These are phyloP conservation scores for Panellus pusillus DNA, from an alignment of 768 basidiomycete genomes.

Conservation along the genomic window DNA sequence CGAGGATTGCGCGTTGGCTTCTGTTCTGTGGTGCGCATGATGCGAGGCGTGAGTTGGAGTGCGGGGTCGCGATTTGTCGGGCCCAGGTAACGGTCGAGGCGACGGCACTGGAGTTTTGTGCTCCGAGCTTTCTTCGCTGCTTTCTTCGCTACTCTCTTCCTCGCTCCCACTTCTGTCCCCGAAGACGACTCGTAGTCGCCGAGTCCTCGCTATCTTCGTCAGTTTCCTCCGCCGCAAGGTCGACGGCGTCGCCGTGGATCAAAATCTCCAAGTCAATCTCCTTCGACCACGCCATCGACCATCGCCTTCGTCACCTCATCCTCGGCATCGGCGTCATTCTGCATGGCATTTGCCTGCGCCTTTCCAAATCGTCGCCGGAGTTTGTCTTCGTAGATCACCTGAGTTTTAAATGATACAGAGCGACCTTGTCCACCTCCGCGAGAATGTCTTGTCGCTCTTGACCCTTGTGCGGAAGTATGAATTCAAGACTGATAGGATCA, in stretches of 20 bases:
- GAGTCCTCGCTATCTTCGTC: slow-evolving; percentile 44
- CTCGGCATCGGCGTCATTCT: slow-evolving; percentile 62
- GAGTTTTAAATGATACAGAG: slow-evolving; percentile 90
- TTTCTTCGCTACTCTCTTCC: slow-evolving; percentile 33
- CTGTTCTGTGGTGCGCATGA: slow-evolving; percentile 3
- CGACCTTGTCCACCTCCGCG: slow-evolving; percentile 84
- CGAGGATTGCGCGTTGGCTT: slow-evolving; percentile 1
- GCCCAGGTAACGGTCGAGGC: slow-evolving; percentile 17
- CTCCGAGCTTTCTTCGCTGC: slow-evolving; percentile 17
- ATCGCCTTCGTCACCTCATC: slow-evolving; percentile 83
- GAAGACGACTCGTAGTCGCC: slow-evolving; percentile 21
- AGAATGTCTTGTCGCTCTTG: slow-evolving; percentile 76
- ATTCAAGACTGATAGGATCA: slow-evolving; percentile 76
- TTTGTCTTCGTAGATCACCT: slow-evolving; percentile 90
- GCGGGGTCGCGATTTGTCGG: neutral
- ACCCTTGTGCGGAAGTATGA: slow-evolving; percentile 81
- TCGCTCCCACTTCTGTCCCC: slow-evolving; percentile 1
- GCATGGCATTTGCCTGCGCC: slow-evolving; percentile 41
- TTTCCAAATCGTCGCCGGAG: slow-evolving; percentile 82
- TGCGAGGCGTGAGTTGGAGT: neutral
- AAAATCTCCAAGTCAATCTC: slow-evolving; percentile 84
- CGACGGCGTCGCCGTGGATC: slow-evolving; percentile 74
- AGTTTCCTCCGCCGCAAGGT: slow-evolving; percentile 73
- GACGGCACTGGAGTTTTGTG: slow-evolving; percentile 13
- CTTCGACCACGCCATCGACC: slow-evolving; percentile 75